phyloP scores from a whole-genome alignment of 164 flowering plant species.

The Nelumbo lutea region DNA sequence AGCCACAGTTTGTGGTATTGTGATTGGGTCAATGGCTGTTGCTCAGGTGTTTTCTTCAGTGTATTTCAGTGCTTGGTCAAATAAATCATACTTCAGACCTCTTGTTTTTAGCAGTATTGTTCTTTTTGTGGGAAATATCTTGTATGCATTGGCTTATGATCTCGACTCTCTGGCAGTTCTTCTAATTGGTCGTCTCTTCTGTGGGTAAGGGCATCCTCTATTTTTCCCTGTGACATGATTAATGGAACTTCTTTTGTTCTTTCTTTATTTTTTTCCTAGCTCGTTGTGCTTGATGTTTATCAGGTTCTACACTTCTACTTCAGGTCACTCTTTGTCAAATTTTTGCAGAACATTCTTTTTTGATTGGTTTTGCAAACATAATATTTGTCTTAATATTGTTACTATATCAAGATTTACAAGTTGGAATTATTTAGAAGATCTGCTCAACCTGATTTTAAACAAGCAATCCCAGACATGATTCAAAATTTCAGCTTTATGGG shows the following conservation, averaged over 20 bases:
- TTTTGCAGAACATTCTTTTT: neutral
- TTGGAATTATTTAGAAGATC: neutral
- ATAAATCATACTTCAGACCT: conserved; percentile 56
- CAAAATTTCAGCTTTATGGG: no score
- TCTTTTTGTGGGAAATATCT: conserved; percentile 42
- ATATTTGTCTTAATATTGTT: no score
- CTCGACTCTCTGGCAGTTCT: conserved; percentile 45
- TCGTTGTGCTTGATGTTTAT: neutral
- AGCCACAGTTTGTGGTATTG: conserved; percentile 56
- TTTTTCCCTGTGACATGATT: neutral
- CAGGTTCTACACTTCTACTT: neutral
- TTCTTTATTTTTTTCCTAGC: neutral
- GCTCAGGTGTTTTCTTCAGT: conserved; percentile 61
- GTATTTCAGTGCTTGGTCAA: conserved; percentile 68
- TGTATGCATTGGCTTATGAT: conserved; percentile 61
- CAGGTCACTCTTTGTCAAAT: neutral
- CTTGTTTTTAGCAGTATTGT: conserved; percentile 57
- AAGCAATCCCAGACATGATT: no score
- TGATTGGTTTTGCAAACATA: no score
- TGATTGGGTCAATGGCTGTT: conserved; percentile 64
- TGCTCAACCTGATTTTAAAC: no score
- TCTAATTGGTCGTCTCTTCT: conserved; percentile 47
- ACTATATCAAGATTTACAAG: neutral
- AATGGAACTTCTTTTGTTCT: neutral
- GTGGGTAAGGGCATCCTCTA: conserved; percentile 39